Conservation (phyloP, 345 rosid species). For the Eutrema heterophyllum region DNA sequence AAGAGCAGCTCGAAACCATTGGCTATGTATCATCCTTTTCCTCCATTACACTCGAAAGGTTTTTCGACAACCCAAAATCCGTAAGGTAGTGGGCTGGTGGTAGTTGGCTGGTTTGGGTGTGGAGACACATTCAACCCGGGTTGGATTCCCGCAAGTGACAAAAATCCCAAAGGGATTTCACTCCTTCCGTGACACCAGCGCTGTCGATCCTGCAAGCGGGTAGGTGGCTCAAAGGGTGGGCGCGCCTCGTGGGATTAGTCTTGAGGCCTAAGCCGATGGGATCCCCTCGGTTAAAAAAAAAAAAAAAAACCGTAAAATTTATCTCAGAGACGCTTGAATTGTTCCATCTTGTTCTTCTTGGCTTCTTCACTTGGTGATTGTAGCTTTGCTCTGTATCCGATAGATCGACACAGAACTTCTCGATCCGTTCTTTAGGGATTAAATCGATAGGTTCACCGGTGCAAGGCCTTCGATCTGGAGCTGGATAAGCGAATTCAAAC, state of each 20-base stretch:
- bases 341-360: constrained; percentile 24
- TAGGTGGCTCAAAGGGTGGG: too few relatives aligned
- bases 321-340: constrained; percentile 24
- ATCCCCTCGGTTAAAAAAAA: too few relatives aligned
- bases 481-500: constrained; percentile 62
- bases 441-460: constrained; percentile 47
- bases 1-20: constrained; percentile 18
- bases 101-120: too few relatives aligned
- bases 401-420: constrained; percentile 35
- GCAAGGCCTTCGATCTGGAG: constrained; percentile 51
- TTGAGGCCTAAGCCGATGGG: too few relatives aligned
- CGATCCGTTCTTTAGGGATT: constrained; percentile 39
- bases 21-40: constrained; percentile 42
- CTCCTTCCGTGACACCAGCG: too few relatives aligned
- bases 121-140: too few relatives aligned
- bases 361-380: constrained; percentile 15
- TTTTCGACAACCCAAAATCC: constrained; percentile 16
- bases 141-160: too few relatives aligned
- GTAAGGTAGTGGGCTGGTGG: too few relatives aligned
- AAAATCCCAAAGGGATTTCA: too few relatives aligned
- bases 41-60: constrained; percentile 14
- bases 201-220: too few relatives aligned
- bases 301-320: constrained; percentile 12
- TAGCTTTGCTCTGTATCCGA: constrained; percentile 27
- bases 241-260: too few relatives aligned